Evolutionary conservation across 495 filamentous ascomycete species (phyloP), one percentile per base, ranked within the genome.

Genomic region (Geopyxis carbonaria): DNA sequence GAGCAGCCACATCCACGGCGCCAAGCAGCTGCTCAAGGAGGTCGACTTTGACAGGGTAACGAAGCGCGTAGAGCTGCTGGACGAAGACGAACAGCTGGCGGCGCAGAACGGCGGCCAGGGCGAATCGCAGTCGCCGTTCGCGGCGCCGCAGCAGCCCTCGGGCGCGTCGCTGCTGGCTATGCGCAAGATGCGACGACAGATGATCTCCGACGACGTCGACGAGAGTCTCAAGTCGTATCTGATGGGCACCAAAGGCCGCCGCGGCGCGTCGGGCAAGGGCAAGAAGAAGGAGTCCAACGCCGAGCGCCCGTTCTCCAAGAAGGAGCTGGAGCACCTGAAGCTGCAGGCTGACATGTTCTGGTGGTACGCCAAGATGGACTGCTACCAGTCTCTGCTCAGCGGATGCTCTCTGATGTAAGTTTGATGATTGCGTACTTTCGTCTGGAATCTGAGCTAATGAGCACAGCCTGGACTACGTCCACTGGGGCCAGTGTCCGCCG

Each of bases 291-390:
- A 32, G 13, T 21, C 15, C 2, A 13, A 38, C 28, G 53, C 45
- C 31, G 56, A 57, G 33, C 53, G 47, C 22, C 50, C 59, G n/a
- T 73, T 77, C 29, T 72, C 73, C 2, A 65, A 71, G 14, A 77
- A 73, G 40, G 82, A 89, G 34, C 67, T 86, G 34, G 80, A 86
- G 44, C 70, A 62, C 18, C 91, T 80, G 50, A 73, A 83, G 53
- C 70, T 80, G 25, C 69, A 91, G 38, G 72, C 77, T 39, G 89
- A 97, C 59, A 63, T 97, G 21, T 92, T 79, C 61, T 97, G 89
- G 89, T 95, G 83, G 84, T 97, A 78, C 59, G 75, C 67, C 39
- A 91, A 93, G 60, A 86, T 93, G 59, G 89, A 97, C 59, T 70
- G 77, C 4, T 81, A 85, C 49, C 87, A 94, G 57, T 85, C 83